Conservation (phyloP, 345 rosid species). For the Zanthoxylum bungeanum region DNA sequence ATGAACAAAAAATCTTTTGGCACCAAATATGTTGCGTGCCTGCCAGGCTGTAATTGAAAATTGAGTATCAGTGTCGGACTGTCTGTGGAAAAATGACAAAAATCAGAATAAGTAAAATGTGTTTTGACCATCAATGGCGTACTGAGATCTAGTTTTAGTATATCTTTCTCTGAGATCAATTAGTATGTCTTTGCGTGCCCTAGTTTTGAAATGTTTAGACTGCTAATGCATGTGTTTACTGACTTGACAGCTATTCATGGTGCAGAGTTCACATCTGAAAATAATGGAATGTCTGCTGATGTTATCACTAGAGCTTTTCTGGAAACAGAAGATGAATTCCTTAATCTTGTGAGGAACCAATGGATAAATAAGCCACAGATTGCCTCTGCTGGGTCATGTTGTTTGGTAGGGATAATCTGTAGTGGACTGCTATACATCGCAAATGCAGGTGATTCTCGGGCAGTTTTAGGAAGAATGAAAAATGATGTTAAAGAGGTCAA, state of each 20-base stretch:
- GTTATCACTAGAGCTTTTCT: slow-evolving; percentile 78
- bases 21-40: not conserved
- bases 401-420: slow-evolving; percentile 84
- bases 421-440: slow-evolving; percentile 78
- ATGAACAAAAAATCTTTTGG: not conserved
- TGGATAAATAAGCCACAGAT: slow-evolving; percentile 76
- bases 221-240: slow-evolving; percentile 37
- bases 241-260: slow-evolving; percentile 43
- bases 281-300: slow-evolving; percentile 78
- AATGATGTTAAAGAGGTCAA: slow-evolving; percentile 52
- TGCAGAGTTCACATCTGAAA: slow-evolving; percentile 86
- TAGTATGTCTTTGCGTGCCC: not conserved
- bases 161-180: not conserved
- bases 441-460: slow-evolving; percentile 97
- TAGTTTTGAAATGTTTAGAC: slow-evolving; percentile 10
- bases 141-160: not conserved
- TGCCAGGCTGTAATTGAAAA: not conserved
- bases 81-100: not conserved
- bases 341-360: slow-evolving; percentile 58
- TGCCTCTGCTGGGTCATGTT: slow-evolving; percentile 94
- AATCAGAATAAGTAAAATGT: not conserved
- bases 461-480: slow-evolving; percentile 66
- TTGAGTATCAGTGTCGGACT: not conserved
- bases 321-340: slow-evolving; percentile 91
- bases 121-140: not conserved